Conservation (phyloP, 1,284 basidiomycete species). For the Fistulina hepatica region DNA sequence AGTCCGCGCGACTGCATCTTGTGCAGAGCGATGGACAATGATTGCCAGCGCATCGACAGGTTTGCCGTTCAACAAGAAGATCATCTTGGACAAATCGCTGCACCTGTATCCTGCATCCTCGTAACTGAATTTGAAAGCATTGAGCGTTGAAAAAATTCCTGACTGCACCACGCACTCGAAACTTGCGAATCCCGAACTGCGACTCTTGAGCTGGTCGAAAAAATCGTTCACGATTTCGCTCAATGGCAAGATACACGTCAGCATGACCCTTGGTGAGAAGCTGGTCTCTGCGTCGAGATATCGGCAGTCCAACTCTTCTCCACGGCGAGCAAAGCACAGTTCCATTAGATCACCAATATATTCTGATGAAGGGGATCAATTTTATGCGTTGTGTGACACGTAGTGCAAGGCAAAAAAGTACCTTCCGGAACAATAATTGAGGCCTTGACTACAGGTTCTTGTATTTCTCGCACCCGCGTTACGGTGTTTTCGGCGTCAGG, state of each 20-base stretch:
- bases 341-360: conserved; percentile 91
- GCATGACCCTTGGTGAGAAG: conserved; percentile 54
- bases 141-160: conserved; percentile 2
- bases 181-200: conserved; percentile 85
- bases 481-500: conserved; percentile 68
- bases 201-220: conserved; percentile 84
- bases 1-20: conserved; percentile 58
- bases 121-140: conserved; percentile 47
- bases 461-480: conserved; percentile 58
- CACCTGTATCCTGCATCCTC: conserved; percentile 81
- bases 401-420: conserved; percentile 20
- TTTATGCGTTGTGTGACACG: conserved; percentile 1
- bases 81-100: conserved; percentile 80
- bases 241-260: conserved; percentile 77
- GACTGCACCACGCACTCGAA: conserved; percentile 58
- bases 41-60: conserved; percentile 88
- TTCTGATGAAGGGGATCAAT: conserved; percentile 28
- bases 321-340: conserved; percentile 72
- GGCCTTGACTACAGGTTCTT: conserved; percentile 86
- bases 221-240: conserved; percentile 90
- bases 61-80: conserved; percentile 77
- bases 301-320: conserved; percentile 66
- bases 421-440: conserved; percentile 88
- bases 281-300: conserved; percentile 60
- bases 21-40: conserved; percentile 70